Evolutionary conservation across 2,329 filamentous ascomycete species (phyloP), one percentile per base, ranked within the genome.

Genomic region (Myriangium duriaei): DNA sequence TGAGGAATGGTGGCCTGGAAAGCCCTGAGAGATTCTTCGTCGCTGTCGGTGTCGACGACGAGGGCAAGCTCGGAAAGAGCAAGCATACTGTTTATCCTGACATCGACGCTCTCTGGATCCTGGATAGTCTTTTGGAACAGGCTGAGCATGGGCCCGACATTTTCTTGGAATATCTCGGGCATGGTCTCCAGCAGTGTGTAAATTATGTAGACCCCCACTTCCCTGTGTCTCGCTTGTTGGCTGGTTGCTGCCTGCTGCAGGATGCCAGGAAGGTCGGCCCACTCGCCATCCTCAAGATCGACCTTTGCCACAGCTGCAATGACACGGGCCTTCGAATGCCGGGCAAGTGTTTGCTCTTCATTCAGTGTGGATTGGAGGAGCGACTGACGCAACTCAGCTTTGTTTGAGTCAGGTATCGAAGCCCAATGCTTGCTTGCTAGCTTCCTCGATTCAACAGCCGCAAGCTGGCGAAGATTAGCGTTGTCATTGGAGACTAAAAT

Each of bases 61-160:
- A 92, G 81, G 39, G 88, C 79, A 52, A 94, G 72, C 54, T 85
- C 81, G 52, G 87, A 86, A 44, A 96, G 73, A 44, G 85, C 86
- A 54, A 93, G 75, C 63, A 95, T 79, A 19, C 91, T 92, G 69
- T 95, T 96, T 65, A 94, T 78, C 51, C 87, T 80, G 41, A 98
- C 91, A 58, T 95, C 85, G 45, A 81, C 74, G 59, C 86, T 95
- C 62, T 92, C 79, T 1, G 83, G 78, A 55, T 96, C 91, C 52
- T 81, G 78, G 53, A 98, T 91, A 33, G 87, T 92, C 59, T 79
- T 79, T 60, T 70, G 69, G 65, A 96, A 94, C 16, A 96, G 70
- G 52, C 73, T 70, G 53, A 96, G 84, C 43, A 96, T 74, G 55
- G 83, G 77, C 42, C 71, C 62, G 51, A 85, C 75, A 61, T 91